phyloP scores from a whole-genome alignment of 495 filamentous ascomycete genomes.

The Lindgomyces ingoldianus region DNA sequence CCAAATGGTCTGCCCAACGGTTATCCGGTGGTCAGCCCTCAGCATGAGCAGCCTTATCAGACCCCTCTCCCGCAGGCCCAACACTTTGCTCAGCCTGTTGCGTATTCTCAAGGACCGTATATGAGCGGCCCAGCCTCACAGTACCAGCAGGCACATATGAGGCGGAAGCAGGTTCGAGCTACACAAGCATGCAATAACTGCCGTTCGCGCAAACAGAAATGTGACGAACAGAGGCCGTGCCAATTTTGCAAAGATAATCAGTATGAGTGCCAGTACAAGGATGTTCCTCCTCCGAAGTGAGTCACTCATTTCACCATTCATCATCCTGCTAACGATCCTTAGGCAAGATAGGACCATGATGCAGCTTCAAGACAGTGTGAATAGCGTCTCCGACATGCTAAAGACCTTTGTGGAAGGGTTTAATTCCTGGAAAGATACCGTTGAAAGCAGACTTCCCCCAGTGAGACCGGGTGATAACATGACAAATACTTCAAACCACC shows the following conservation, averaged over 20 bases:
- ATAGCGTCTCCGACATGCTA: constrained; percentile 17
- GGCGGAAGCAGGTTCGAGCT: constrained; percentile 45
- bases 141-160: constrained; percentile 17
- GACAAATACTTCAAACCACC: constrained; percentile 1
- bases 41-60: constrained; percentile 27
- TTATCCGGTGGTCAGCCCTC: constrained; percentile 5
- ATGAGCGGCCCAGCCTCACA: constrained; percentile 1
- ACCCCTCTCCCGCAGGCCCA: constrained; percentile 7
- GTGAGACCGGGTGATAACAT: neutral
- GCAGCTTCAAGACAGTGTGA: constrained; percentile 38
- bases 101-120: constrained; percentile 6
- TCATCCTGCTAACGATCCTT: neutral
- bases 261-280: constrained; percentile 64
- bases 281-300: constrained; percentile 68
- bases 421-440: constrained; percentile 20
- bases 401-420: constrained; percentile 16
- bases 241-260: constrained; percentile 55
- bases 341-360: constrained; percentile 50
- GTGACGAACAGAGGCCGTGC: constrained; percentile 58
- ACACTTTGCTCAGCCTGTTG: constrained; percentile 13
- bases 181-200: constrained; percentile 66
- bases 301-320: constrained; percentile 33
- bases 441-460: constrained; percentile 16
- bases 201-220: constrained; percentile 69
- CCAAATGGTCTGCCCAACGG: constrained; percentile 25